Base-by-base conservation (phyloP, 2,329 filamentous ascomycete species). In the Trichoderma koningiopsis region DNA sequence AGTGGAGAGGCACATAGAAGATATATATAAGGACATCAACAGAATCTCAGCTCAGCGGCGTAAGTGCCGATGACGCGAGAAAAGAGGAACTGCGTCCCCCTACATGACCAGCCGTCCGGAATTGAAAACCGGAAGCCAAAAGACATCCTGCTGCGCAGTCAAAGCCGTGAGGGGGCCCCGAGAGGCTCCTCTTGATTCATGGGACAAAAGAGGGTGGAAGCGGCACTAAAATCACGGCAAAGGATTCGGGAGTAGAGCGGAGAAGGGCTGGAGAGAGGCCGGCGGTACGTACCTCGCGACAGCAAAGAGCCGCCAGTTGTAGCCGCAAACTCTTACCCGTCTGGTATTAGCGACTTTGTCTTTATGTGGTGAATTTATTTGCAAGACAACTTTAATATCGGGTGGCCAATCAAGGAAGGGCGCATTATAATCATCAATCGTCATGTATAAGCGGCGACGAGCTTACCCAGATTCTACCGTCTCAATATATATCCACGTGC, bases 151-250 rank as follows among this genome's bases (percentile, higher is more conserved):
- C 5, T 43, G 40, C 40, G 19, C 40, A 19, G 43, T 58, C 33
- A 16, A 43, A 60, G 35, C 47, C 40, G 64, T 60, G 64, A 68
- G 56, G 65, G 57, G 35, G 43, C 35, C 40, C 40, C 40, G 40
- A 43, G 40, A 43, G 40, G 40, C 40, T 53, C 56, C 43, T 47
- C 22, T 33, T 68, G 47, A 33, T n/a, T 68, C 49, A 56, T 68
- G 57, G 57, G 19, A 53, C 16, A 43, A 31, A 43, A 43, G 57
- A 60, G 33, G 40, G 52, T 47, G 40, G 31, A 55, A 43, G 57
- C 27, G 58, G 66, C 66, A 68, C 66, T 68, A 68, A 68, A 68
- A 68, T 60, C 66, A 66, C 65, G 66, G 66, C 66, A 68, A 56
- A 61, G 58, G 52, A 58, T 43, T 68, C 66, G 66, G 66, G 66